A percentile compares a stretch with the other conserved stretches of the same genome.
phyloP scores from a whole-genome alignment of 805 yeast genomes.

The Nakazawaea wyomingensis region DNA sequence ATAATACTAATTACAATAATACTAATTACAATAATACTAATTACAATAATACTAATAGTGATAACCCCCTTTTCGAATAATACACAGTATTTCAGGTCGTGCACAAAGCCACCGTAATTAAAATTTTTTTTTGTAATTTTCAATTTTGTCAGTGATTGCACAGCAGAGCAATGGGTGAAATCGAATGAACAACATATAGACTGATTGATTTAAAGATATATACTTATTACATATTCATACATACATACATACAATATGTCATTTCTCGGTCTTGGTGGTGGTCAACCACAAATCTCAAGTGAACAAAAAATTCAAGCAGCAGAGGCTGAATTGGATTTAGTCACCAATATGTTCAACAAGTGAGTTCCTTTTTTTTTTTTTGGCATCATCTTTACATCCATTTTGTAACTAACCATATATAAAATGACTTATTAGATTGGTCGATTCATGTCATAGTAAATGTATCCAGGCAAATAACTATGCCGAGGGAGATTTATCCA shows the following conservation, averaged over 20 bases:
- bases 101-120: too few relatives aligned
- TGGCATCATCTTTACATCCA: neutral
- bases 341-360: conserved; percentile 93
- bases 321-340: conserved; percentile 95
- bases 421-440: conserved; percentile 37
- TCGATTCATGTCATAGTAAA: conserved; percentile 82
- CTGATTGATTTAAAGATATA: neutral
- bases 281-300: conserved; percentile 66
- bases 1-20: too few relatives aligned
- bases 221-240: too few relatives aligned
- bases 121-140: too few relatives aligned
- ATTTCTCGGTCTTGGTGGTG: conserved; percentile 68
- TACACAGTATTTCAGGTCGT: too few relatives aligned
- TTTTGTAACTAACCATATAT: neutral
- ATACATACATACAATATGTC: conserved; percentile 39
- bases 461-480: conserved; percentile 64
- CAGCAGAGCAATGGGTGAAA: too few relatives aligned
- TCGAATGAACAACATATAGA: neutral
- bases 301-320: conserved; percentile 85
- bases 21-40: too few relatives aligned
- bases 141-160: too few relatives aligned
- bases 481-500: conserved; percentile 67
- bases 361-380: conserved; percentile 10
- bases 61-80: too few relatives aligned
- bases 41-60: too few relatives aligned